Percentiles rank a stretch among this genome's conserved stretches.
Conservation (phyloP, 73 alveolate genomes). For the Breviolum minutum region DNA sequence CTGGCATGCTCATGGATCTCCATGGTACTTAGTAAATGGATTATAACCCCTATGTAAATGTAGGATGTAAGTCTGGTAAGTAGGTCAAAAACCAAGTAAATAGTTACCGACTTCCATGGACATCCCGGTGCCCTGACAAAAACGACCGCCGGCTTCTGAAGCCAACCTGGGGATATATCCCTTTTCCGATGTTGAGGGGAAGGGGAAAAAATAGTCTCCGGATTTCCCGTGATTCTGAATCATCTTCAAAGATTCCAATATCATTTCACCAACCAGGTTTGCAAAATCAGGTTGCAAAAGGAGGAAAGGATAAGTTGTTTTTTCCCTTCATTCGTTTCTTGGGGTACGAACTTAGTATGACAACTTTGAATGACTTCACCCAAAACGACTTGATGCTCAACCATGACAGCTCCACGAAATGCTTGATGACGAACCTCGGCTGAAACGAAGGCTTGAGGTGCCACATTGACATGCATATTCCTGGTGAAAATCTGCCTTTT, state of each 20-base stretch:
- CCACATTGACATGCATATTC: constrained; percentile 25
- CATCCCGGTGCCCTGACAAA: no score
- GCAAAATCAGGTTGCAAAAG: not conserved
- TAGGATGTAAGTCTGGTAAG: no score
- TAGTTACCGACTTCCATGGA: not conserved
- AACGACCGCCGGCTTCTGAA: no score
- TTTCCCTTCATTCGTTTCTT: not conserved
- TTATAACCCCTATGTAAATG: no score
- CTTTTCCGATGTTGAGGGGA: no score
- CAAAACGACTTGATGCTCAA: not conserved
- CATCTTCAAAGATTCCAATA: no score
- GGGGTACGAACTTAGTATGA: not conserved
- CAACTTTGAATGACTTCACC: not conserved
- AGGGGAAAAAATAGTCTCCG: not conserved
- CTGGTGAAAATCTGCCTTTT: no score
- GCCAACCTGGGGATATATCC: no score
- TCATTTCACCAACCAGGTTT: no score
- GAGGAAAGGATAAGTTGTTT: not conserved
- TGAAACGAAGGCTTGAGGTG: not conserved
- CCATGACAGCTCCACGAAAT: constrained; percentile 90
- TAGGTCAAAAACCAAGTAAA: not conserved
- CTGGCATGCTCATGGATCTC: no score
- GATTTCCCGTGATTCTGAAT: not conserved
- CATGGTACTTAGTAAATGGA: no score
- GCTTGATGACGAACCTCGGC: constrained; percentile 96